Conservation (phyloP, 2,329 filamentous ascomycete species). For the Apiospora hydei region DNA sequence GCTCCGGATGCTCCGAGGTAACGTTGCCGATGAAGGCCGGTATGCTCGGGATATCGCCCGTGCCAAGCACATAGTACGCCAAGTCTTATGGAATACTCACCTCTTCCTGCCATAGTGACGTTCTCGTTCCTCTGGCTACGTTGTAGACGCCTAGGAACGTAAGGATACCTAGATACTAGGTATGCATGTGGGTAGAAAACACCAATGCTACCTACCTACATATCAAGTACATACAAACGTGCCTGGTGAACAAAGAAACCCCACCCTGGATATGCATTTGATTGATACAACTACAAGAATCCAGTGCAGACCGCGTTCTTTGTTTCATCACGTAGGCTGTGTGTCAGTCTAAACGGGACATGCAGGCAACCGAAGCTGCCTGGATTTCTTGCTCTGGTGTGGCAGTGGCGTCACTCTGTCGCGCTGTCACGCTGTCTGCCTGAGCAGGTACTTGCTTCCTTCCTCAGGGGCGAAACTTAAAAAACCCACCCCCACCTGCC, state of each 20-base stretch:
- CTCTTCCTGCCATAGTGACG: neutral
- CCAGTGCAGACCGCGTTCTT: too few species aligned
- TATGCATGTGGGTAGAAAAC: too few species aligned
- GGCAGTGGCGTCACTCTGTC: neutral
- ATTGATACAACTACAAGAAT: too few species aligned
- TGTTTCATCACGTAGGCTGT: too few species aligned
- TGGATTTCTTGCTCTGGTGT: neutral
- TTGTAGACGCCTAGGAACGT: neutral
- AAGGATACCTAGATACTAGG: too few species aligned
- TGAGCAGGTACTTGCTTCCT: neutral
- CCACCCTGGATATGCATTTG: too few species aligned
- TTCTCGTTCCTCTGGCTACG: neutral
- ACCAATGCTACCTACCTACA: too few species aligned
- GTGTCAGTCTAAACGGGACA: neutral
- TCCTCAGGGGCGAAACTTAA: neutral
- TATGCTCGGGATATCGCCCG: conserved; percentile 52
- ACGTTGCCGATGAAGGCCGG: conserved; percentile 53
- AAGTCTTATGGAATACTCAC: neutral
- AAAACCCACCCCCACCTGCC: conserved; percentile 14
- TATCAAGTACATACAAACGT: too few species aligned
- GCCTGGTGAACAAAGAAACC: too few species aligned
- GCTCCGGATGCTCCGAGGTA: conserved; percentile 57
- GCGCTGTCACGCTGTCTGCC: neutral
- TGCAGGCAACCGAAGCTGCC: neutral
- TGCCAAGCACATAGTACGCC: conserved; percentile 61